phyloP scores from a whole-genome alignment of 1,284 basidiomycete genomes.

The Moesziomyces sp. region DNA sequence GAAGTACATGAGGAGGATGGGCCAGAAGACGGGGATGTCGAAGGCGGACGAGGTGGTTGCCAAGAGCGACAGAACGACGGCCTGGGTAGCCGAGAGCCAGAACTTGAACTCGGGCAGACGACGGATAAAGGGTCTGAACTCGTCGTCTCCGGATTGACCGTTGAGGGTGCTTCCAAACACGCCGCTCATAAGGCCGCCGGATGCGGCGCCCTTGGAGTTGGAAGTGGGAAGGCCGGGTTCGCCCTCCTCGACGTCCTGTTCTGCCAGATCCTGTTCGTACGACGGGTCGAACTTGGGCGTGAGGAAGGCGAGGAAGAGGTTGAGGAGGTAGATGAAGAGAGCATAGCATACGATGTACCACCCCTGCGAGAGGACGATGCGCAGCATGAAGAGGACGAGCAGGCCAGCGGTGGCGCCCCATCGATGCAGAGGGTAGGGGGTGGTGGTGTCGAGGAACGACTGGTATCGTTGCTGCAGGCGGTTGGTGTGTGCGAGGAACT shows the following conservation, averaged over 20 bases:
- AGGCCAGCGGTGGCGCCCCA: constrained; percentile 85
- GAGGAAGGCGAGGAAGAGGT: constrained; percentile 83
- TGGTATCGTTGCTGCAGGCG: constrained; percentile 70
- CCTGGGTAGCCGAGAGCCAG: constrained; percentile 91
- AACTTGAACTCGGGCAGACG: constrained; percentile 92
- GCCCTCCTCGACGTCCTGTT: constrained; percentile 94
- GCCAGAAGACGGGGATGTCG: constrained; percentile 98
- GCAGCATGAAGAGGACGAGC: constrained; percentile 81
- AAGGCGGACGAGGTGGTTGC: constrained; percentile 71
- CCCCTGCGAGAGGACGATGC: constrained; percentile 88
- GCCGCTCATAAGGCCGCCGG: constrained; percentile 62
- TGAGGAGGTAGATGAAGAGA: constrained; percentile 67
- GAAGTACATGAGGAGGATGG: constrained; percentile 87
- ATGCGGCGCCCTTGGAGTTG: constrained; percentile 13
- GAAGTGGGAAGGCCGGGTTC: constrained; percentile 71
- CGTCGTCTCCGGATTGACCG: constrained; percentile 51
- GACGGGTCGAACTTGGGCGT: constrained; percentile 97
- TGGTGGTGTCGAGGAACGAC: constrained; percentile 86
- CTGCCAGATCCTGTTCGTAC: constrained; percentile 88
- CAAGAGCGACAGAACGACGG: constrained; percentile 81
- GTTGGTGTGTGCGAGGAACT: constrained; percentile 55
- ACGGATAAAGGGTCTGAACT: constrained; percentile 83
- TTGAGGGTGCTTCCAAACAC: constrained; percentile 70
- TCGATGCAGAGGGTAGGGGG: constrained; percentile 86
- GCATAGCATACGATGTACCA: constrained; percentile 81